These are phyloP conservation scores for Juncus effusus DNA, from an alignment of 176 grass and related monocot species.

Conservation along the genomic window DNA sequence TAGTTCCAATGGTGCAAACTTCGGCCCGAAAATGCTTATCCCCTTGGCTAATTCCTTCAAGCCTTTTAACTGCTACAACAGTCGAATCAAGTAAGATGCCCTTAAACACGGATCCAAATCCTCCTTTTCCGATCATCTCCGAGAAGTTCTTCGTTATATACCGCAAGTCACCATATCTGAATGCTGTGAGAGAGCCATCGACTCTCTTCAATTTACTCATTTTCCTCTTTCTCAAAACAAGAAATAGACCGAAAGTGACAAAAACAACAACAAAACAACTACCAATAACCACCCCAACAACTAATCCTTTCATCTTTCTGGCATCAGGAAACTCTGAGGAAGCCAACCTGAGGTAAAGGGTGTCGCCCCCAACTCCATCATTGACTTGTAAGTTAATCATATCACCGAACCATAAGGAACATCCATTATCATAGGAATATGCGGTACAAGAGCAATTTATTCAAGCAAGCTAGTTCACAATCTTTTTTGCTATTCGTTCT, in stretches of 20 bases:
- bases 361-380: slow-evolving; percentile 9
- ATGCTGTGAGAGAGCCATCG: not conserved
- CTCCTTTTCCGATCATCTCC: not conserved
- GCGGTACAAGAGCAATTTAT: slow-evolving; percentile 51
- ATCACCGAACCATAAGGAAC: slow-evolving; percentile 35
- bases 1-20: slow-evolving; percentile 39
- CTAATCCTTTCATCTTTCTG: not conserved
- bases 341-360: slow-evolving; percentile 18
- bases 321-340: slow-evolving; percentile 16
- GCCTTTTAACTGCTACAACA: slow-evolving; percentile 56
- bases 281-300: not conserved
- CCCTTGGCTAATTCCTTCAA: slow-evolving; percentile 39
- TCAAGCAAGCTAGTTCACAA: slow-evolving; percentile 33
- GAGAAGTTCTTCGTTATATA: not conserved
- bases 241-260: not conserved
- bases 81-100: not conserved
- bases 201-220: not conserved
- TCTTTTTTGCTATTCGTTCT: slow-evolving; percentile 2
- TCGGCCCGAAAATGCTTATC: slow-evolving; percentile 61
- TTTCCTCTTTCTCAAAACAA: slow-evolving; percentile 11
- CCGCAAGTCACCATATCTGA: not conserved
- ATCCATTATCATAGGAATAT: slow-evolving; percentile 28
- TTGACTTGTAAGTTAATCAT: slow-evolving; percentile 28
- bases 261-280: not conserved
- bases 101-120: not conserved